Evolutionary conservation across 441 rosid genomes (phyloP).

Genomic region (Breynia disticha): DNA sequence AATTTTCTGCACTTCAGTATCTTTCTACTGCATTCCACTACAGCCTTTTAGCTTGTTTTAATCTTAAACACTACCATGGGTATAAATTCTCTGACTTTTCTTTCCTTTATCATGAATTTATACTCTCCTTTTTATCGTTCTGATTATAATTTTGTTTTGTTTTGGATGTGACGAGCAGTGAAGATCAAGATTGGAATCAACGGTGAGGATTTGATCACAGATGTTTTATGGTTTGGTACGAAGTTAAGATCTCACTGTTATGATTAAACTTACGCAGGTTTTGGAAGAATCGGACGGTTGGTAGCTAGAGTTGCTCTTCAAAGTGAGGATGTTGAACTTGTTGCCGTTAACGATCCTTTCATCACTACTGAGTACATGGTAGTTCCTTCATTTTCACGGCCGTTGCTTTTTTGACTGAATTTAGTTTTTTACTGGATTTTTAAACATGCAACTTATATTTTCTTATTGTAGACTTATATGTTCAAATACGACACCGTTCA

Average conservation of each 20-base stretch:
- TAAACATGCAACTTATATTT: not conserved
- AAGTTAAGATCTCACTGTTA: constrained; percentile 8
- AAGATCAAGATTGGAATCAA: constrained; percentile 27
- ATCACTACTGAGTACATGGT: constrained; percentile 46
- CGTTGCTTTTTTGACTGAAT: not conserved
- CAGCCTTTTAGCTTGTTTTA: not conserved
- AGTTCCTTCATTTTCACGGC: not conserved
- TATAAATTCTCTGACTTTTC: constrained; percentile 3
- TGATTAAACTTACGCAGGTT: constrained; percentile 20
- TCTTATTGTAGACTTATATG: constrained; percentile 41
- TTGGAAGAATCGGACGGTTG: constrained; percentile 54
- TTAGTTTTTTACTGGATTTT: not conserved
- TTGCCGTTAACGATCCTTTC: constrained; percentile 57
- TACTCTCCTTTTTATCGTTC: too few species aligned
- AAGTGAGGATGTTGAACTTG: constrained; percentile 52
- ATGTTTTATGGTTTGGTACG: not conserved
- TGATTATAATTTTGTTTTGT: too few species aligned
- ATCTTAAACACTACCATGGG: constrained; percentile 18
- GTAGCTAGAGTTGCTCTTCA: constrained; percentile 42
- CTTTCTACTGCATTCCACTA: not conserved
- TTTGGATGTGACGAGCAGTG: constrained; percentile 5
- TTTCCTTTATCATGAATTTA: too few species aligned
- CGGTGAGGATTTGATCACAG: constrained; percentile 11
- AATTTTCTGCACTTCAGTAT: not conserved
- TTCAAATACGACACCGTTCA: constrained; percentile 57